Conservation (phyloP, 805 yeast species). For the Zygosaccharomyces bisporus region DNA sequence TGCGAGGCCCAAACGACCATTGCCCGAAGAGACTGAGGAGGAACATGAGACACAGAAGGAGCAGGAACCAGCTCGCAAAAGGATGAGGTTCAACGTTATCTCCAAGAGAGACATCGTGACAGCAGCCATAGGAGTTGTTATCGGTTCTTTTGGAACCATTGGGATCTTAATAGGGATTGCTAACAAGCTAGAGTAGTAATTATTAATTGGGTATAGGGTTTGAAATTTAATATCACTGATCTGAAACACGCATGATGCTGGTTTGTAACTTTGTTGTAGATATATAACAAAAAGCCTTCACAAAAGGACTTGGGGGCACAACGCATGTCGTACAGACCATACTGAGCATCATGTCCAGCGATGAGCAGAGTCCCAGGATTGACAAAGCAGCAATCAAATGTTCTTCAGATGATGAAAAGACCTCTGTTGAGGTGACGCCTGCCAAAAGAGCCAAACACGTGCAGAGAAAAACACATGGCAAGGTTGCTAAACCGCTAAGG, state of each 20-base stretch:
- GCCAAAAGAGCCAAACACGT: neutral
- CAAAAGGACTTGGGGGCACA: neutral
- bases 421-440: neutral
- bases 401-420: neutral
- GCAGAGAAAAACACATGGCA: conserved; percentile 3
- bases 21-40: conserved; percentile 2
- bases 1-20: neutral
- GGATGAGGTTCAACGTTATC: conserved; percentile 4
- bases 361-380: neutral
- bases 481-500: conserved; percentile 7
- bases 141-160: conserved; percentile 26
- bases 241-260: conserved; percentile 1
- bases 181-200: conserved; percentile 19
- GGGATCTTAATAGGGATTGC: conserved; percentile 24
- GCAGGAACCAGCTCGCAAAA: neutral
- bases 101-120: conserved; percentile 5
- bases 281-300: neutral
- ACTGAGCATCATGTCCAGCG: neutral
- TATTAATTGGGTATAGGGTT: conserved; percentile 1
- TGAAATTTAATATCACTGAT: conserved; percentile 4
- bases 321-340: neutral
- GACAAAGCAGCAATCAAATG: neutral
- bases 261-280: neutral
- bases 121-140: conserved; percentile 17
- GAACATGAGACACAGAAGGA: neutral